These are phyloP conservation scores for Funneliformis mosseae DNA, from an alignment of 192 early-diverging fungal genomes.

Conservation along the genomic window DNA sequence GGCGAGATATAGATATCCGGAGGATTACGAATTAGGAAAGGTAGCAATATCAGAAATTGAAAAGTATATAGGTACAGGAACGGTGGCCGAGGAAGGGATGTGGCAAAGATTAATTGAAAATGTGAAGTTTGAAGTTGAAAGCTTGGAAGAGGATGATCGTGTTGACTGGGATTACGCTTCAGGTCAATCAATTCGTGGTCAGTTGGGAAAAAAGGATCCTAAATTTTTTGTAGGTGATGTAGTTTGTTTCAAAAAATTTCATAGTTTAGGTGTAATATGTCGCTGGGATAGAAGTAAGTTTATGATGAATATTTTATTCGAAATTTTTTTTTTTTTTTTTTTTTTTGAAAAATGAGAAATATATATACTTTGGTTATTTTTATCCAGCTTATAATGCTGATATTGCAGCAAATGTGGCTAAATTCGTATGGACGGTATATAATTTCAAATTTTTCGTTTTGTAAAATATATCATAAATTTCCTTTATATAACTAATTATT, in stretches of 20 bases:
- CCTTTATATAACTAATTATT: neutral
- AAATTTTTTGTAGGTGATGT: conserved; percentile 30
- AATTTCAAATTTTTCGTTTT: neutral
- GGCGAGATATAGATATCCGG: conserved; percentile 18
- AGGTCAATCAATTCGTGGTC: neutral
- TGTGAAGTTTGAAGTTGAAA: conserved; percentile 17
- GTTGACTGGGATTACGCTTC: conserved; percentile 27
- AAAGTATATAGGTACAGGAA: neutral
- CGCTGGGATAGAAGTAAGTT: conserved; percentile 29
- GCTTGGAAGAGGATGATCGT: conserved; percentile 23
- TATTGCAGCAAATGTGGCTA: conserved; percentile 24
- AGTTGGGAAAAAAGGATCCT: conserved; percentile 25
- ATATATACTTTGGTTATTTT: conserved; percentile 15
- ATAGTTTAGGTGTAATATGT: conserved; percentile 25
- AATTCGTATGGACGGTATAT: conserved; percentile 28
- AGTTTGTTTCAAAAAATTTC: conserved; percentile 27
- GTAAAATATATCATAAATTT: neutral
- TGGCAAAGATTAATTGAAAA: conserved; percentile 15
- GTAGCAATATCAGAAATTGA: conserved; percentile 21
- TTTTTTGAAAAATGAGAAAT: neutral
- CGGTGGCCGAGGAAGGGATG: neutral
- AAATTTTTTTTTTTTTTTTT: neutral
- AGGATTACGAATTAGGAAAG: conserved; percentile 25
- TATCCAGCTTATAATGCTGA: conserved; percentile 16
- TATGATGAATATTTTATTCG: neutral